Conservation (phyloP, 2,329 filamentous ascomycete genomes). For the Trichophyton schoenleinii region DNA sequence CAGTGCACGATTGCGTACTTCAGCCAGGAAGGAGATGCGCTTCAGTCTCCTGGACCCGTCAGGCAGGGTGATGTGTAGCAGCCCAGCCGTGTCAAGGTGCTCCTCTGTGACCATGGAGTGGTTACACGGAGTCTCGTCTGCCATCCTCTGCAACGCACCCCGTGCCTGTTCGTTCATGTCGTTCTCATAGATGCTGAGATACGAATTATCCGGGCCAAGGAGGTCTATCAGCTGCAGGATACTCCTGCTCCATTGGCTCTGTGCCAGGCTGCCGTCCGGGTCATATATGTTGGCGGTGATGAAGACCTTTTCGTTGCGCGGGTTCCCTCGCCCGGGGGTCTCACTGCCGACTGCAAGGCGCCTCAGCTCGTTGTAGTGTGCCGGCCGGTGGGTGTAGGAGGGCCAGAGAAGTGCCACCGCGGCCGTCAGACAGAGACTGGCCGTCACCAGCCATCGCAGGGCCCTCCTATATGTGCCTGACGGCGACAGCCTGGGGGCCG, state of each 20-base stretch:
- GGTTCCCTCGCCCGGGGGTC: conserved; percentile 36
- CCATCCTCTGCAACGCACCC: conserved; percentile 42
- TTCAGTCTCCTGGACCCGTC: conserved; percentile 53
- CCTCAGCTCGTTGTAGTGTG: conserved; percentile 37
- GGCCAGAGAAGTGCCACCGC: conserved; percentile 40
- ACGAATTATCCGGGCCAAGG: conserved; percentile 55
- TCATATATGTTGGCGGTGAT: conserved; percentile 62
- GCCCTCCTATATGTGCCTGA: not conserved
- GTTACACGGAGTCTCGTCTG: conserved; percentile 37
- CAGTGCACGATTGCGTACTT: conserved; percentile 59
- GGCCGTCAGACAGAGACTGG: conserved; percentile 20
- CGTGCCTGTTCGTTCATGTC: conserved; percentile 48
- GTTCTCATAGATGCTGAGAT: conserved; percentile 62
- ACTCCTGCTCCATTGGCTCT: conserved; percentile 51
- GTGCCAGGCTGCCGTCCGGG: conserved; percentile 45
- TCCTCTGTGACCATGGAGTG: conserved; percentile 48
- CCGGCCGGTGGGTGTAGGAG: conserved; percentile 43
- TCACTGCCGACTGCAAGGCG: conserved; percentile 21
- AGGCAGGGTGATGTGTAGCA: conserved; percentile 50
- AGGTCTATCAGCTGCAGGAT: conserved; percentile 51
- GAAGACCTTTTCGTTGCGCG: conserved; percentile 54
- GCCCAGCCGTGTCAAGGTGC: conserved; percentile 43
- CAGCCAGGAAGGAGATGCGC: conserved; percentile 60
- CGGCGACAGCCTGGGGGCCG: not conserved
- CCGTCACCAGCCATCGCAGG: not conserved